These are phyloP conservation scores for Yamadazyma taylorii DNA, from an alignment of 1,139 yeast species.

Conservation along the genomic window DNA sequence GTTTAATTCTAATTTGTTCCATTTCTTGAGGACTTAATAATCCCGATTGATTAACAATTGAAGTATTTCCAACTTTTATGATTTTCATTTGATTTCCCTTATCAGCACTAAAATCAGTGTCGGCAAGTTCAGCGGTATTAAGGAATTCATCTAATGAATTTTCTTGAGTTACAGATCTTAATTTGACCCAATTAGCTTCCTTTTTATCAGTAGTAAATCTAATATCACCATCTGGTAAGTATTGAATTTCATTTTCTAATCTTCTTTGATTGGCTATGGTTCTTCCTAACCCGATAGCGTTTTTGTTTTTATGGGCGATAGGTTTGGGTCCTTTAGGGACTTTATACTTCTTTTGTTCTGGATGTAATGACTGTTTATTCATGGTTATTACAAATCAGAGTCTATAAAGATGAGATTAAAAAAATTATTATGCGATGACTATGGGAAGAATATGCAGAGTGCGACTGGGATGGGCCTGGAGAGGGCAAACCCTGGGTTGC, in stretches of 20 bases:
- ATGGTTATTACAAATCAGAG: conserved; percentile 6
- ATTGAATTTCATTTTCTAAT: conserved; percentile 66
- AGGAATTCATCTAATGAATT: conserved; percentile 91
- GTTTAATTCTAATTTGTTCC: conserved; percentile 59
- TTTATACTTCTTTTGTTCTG: conserved; percentile 51
- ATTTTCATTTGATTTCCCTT: conserved; percentile 81
- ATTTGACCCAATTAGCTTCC: conserved; percentile 86
- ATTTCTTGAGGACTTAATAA: conserved; percentile 70
- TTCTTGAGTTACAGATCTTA: conserved; percentile 93
- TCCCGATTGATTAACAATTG: conserved; percentile 45
- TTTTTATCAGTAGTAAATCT: conserved; percentile 79
- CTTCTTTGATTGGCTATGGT: conserved; percentile 75
- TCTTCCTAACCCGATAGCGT: conserved; percentile 82
- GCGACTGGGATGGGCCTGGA: neutral
- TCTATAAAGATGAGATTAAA: conserved; percentile 1
- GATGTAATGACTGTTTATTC: conserved; percentile 47
- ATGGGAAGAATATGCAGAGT: no score
- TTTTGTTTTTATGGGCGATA: conserved; percentile 77
- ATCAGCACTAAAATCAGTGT: conserved; percentile 94
- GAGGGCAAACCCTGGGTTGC: no score
- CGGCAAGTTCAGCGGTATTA: conserved; percentile 92
- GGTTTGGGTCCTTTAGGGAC: conserved; percentile 93
- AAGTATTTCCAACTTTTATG: conserved; percentile 68
- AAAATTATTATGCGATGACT: conserved; percentile 1
- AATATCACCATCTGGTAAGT: conserved; percentile 82